Base-by-base conservation (phyloP, 2,329 filamentous ascomycete species). In the Mycosphaerella arachidis region DNA sequence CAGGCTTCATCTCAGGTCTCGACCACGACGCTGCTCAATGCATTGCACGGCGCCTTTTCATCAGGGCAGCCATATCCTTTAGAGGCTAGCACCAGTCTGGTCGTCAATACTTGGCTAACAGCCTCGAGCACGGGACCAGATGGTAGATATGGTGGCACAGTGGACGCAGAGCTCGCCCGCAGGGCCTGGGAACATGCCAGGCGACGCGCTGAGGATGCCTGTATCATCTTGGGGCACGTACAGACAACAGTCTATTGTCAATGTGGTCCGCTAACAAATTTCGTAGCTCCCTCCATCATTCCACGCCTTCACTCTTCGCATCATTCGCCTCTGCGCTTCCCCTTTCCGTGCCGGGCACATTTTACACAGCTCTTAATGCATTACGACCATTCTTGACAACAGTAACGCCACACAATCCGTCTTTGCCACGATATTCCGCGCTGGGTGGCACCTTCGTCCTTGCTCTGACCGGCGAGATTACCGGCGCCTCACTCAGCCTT, bases 171-270 rank as follows among this genome's bases (percentile, higher is more conserved):
- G 24, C 77, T 99, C 54, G 90, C 90, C 16, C 81, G 85, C 55
- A 86, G 91, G 73, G 92, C 92, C 2, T 99, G 94, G 93, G 94
- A 99, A 77, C 94, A 99, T 80, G 93, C 94, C 58, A 85, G 93
- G 67, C 86, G 94, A 63, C 86, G 94, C 78, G 94, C 94, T 46
- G 94, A 99, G 75, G 94, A 99, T 78, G 92, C 91, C 16, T 97
- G 92, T 72, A 89, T 99, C 64, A 82, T 97, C 56, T 77, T 99
- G 67, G 89, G 90, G 91, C 96, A 81, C 67, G 86, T 53, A 40
- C 27, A 13, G 27, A 45, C 12, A 30, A n/a, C 53, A 10, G 18
- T 18, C 8, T 16, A 50, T 29, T 18, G 20, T 6, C 20, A 7
- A 5, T 29, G 33, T 33, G 33, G 7, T 45, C 58, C 58, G 33